These are phyloP conservation scores for Candida lessepsii DNA, from an alignment of 805 yeast species.

Conservation along the genomic window DNA sequence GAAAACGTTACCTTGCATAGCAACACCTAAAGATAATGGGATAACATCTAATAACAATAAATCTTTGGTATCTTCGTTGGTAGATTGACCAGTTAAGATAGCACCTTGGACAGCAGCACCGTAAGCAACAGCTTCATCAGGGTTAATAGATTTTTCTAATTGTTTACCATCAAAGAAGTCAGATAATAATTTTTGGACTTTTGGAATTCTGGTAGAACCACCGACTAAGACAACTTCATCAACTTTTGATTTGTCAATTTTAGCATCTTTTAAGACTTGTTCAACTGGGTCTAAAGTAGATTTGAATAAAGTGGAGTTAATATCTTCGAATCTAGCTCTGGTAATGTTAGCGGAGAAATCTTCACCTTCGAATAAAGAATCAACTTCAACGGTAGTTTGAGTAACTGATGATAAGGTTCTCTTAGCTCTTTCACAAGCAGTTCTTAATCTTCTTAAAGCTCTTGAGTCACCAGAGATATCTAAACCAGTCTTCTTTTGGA, in stretches of 20 bases:
- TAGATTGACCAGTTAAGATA: conserved; percentile 49
- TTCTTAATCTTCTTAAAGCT: conserved; percentile 52
- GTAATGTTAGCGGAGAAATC: conserved; percentile 49
- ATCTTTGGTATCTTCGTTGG: conserved; percentile 50
- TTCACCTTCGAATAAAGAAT: conserved; percentile 50
- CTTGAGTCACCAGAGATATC: conserved; percentile 48
- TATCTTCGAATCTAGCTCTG: conserved; percentile 52
- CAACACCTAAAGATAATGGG: conserved; percentile 51
- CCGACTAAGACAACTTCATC: conserved; percentile 51
- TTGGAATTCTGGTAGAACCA: conserved; percentile 54
- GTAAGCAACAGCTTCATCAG: conserved; percentile 52
- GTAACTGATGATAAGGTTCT: conserved; percentile 50
- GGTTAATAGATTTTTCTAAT: conserved; percentile 49
- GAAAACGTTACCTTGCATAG: conserved; percentile 51
- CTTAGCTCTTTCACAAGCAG: conserved; percentile 54
- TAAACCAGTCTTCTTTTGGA: conserved; percentile 47
- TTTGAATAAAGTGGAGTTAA: conserved; percentile 49
- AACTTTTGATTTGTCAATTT: conserved; percentile 39
- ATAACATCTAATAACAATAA: conserved; percentile 50
- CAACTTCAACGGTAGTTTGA: conserved; percentile 50
- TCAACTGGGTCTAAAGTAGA: conserved; percentile 51
- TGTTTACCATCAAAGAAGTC: conserved; percentile 52
- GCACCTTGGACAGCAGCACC: conserved; percentile 55
- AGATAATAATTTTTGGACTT: conserved; percentile 49
- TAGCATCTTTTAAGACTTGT: conserved; percentile 49